phyloP scores from a whole-genome alignment of 495 filamentous ascomycete species.

The Penicillium manginii region DNA sequence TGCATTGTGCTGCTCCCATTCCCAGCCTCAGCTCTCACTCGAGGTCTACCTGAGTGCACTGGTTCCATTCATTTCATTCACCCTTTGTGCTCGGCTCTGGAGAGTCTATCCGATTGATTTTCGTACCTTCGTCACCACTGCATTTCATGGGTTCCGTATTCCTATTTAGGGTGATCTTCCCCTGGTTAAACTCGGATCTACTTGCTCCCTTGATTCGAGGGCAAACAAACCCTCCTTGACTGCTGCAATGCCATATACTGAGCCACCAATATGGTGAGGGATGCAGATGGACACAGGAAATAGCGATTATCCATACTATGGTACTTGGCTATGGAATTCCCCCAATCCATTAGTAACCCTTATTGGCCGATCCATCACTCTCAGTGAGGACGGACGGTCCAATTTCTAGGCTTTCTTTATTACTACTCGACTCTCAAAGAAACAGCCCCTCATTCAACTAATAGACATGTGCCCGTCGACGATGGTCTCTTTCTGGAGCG shows the following conservation, averaged over 20 bases:
- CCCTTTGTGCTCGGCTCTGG: background rate
- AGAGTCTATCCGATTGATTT: background rate
- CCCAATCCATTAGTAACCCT: too few relatives aligned
- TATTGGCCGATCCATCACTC: too few relatives aligned
- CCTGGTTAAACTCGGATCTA: background rate
- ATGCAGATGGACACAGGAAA: too few relatives aligned
- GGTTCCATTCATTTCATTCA: background rate
- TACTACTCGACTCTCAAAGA: background rate
- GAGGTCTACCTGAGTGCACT: background rate
- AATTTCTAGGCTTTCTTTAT: background rate
- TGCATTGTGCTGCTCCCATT: too few relatives aligned
- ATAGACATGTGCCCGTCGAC: background rate
- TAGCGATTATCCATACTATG: too few relatives aligned
- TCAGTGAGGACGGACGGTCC: background rate
- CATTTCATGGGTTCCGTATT: background rate
- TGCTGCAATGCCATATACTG: too few relatives aligned
- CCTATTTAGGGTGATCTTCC: conserved; percentile 1
- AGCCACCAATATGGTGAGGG: too few relatives aligned
- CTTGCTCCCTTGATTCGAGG: too few relatives aligned
- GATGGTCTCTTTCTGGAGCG: background rate
- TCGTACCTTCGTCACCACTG: conserved; percentile 2
- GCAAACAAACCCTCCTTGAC: too few relatives aligned
- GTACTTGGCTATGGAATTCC: too few relatives aligned
- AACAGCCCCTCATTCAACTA: background rate
- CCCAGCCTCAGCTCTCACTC: too few relatives aligned